Evolutionary conservation across 129 eudicot species (phyloP).

Genomic region (Pulicaria dysenterica): DNA sequence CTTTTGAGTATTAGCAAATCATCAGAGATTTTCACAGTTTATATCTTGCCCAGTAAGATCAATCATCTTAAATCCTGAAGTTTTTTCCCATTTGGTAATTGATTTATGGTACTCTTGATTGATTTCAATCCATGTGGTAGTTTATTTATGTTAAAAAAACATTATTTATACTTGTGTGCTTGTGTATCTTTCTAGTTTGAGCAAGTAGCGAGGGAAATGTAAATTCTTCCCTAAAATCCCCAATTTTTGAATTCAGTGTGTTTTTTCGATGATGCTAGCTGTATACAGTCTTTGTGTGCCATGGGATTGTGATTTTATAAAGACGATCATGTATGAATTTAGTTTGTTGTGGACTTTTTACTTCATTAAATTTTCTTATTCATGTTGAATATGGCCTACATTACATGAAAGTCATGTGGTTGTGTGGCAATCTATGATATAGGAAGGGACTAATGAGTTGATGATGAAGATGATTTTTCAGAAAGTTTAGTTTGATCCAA

Average conservation of each 20-base stretch:
- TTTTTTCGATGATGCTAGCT: neutral
- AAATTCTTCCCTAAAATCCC: neutral
- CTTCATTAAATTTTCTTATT: no score
- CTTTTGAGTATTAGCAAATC: neutral
- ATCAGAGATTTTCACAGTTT: neutral
- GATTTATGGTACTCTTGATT: constrained; percentile 4
- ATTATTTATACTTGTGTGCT: neutral
- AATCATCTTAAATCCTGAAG: constrained; percentile 11
- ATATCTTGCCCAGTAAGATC: constrained; percentile 1
- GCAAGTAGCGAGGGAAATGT: neutral
- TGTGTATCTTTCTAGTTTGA: neutral
- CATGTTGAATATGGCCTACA: no score
- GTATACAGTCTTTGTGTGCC: neutral
- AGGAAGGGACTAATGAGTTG: no score
- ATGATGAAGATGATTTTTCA: no score
- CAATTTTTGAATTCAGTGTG: neutral
- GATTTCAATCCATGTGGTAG: neutral
- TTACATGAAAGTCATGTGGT: no score
- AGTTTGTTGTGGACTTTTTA: neutral
- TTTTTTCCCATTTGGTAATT: constrained; percentile 7
- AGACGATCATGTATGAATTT: neutral
- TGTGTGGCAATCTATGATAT: no score
- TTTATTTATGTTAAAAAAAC: constrained; percentile 5
- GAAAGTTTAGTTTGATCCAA: no score
- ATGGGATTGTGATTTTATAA: neutral